phyloP scores from a whole-genome alignment of 208 protist species.

The Trypanosoma grayi region DNA sequence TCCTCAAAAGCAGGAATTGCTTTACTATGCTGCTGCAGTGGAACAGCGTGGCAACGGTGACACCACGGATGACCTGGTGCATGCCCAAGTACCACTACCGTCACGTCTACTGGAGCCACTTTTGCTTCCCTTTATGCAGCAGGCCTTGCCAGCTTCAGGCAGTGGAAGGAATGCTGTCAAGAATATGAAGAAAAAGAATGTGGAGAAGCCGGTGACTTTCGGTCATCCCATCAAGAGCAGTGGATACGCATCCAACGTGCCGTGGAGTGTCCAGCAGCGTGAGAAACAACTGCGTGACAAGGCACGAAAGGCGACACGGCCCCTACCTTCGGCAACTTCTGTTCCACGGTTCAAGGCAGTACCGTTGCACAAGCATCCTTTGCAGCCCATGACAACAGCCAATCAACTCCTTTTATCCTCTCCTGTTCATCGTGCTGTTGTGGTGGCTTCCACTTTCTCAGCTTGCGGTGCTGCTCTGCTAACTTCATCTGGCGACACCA shows the following conservation, averaged over 20 bases:
- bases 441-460: constrained; percentile 37
- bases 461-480: constrained; percentile 44
- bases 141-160: background rate
- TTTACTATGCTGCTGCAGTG: constrained; percentile 3
- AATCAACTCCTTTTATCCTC: constrained; percentile 35
- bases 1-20: constrained; percentile 11
- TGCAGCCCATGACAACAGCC: constrained; percentile 23
- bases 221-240: constrained; percentile 49
- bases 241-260: constrained; percentile 51
- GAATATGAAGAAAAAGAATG: constrained; percentile 11
- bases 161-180: constrained; percentile 18
- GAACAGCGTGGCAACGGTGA: background rate
- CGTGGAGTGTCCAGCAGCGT: constrained; percentile 45
- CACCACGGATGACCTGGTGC: constrained; percentile 50
- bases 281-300: constrained; percentile 9
- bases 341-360: constrained; percentile 13
- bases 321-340: background rate
- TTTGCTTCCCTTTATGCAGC: constrained; percentile 17
- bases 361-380: constrained; percentile 26
- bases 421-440: constrained; percentile 27
- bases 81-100: constrained; percentile 55
- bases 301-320: background rate
- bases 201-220: constrained; percentile 38
- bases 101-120: constrained; percentile 33
- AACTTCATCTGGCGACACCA: constrained; percentile 41